A percentile compares a stretch with the other conserved stretches of the same genome.
These are phyloP conservation scores for Scytalidium lignicola DNA, from an alignment of 2,329 filamentous ascomycete species.

Conservation along the genomic window DNA sequence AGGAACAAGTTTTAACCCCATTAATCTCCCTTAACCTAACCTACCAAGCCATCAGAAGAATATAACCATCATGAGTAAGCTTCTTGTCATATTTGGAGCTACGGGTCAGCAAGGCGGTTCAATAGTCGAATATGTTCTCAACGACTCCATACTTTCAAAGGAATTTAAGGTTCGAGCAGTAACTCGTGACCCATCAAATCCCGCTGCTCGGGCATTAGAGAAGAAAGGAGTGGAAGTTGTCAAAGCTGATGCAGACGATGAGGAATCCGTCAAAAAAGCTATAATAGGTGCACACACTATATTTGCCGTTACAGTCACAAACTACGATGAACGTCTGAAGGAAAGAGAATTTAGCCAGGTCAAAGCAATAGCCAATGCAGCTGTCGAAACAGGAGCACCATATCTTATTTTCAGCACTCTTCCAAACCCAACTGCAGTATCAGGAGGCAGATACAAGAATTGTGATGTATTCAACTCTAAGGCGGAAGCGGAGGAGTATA, in stretches of 20 bases:
- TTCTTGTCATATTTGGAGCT: constrained; percentile 44
- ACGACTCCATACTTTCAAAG: constrained; percentile 37
- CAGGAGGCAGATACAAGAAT: constrained; percentile 30
- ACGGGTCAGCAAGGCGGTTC: constrained; percentile 48
- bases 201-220: constrained; percentile 12
- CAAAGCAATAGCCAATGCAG: constrained; percentile 38
- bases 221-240: constrained; percentile 28
- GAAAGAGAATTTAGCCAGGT: constrained; percentile 15
- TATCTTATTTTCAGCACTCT: constrained; percentile 39
- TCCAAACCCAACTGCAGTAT: constrained; percentile 29
- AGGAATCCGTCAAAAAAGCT: constrained; percentile 33
- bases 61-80: constrained; percentile 15
- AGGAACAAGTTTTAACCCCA: not conserved
- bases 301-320: constrained; percentile 41
- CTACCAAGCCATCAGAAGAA: not conserved
- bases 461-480: constrained; percentile 31
- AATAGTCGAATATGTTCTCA: constrained; percentile 39
- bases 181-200: constrained; percentile 36
- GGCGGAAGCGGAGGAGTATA: constrained; percentile 26
- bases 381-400: constrained; percentile 32
- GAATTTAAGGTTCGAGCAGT: constrained; percentile 44
- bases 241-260: constrained; percentile 35
- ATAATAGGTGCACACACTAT: constrained; percentile 40
- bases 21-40: not conserved
- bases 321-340: constrained; percentile 27